Conservation (phyloP, 768 basidiomycete species). For the Auriscalpium orientale region DNA sequence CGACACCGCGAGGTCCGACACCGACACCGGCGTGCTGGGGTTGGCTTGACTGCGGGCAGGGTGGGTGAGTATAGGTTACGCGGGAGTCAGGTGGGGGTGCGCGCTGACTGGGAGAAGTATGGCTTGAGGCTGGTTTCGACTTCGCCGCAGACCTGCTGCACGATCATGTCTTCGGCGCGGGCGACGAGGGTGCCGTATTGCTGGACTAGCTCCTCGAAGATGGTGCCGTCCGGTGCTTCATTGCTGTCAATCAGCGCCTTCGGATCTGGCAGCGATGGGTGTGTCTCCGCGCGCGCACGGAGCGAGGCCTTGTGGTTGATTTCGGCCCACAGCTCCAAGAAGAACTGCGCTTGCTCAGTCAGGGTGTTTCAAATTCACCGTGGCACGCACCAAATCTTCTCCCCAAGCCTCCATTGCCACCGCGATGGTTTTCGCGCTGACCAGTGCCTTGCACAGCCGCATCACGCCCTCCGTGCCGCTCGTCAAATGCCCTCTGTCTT, state of each 20-base stretch:
- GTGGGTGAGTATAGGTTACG: slow-evolving; percentile 13
- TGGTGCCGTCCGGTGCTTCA: slow-evolving; percentile 47
- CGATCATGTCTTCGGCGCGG: slow-evolving; percentile 84
- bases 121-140: slow-evolving; percentile 67
- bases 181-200: slow-evolving; percentile 52
- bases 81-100: not conserved
- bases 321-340: slow-evolving; percentile 83
- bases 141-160: slow-evolving; percentile 76
- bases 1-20: slow-evolving; percentile 45
- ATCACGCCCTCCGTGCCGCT: slow-evolving; percentile 79
- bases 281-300: slow-evolving; percentile 43
- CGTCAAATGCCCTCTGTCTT: slow-evolving; percentile 50
- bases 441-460: slow-evolving; percentile 75
- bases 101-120: slow-evolving; percentile 48
- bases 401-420: slow-evolving; percentile 73
- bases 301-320: slow-evolving; percentile 56
- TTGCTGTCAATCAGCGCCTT: slow-evolving; percentile 18
- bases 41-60: slow-evolving; percentile 25
- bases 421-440: slow-evolving; percentile 73
- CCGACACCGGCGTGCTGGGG: slow-evolving; percentile 21
- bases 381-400: slow-evolving; percentile 70
- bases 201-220: slow-evolving; percentile 72
- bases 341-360: slow-evolving; percentile 50
- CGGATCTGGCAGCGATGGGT: slow-evolving; percentile 43
- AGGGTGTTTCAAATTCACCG: too few species aligned